Conservation (phyloP, 139 green algal species). For the Edaphochlamys debaryana region DNA sequence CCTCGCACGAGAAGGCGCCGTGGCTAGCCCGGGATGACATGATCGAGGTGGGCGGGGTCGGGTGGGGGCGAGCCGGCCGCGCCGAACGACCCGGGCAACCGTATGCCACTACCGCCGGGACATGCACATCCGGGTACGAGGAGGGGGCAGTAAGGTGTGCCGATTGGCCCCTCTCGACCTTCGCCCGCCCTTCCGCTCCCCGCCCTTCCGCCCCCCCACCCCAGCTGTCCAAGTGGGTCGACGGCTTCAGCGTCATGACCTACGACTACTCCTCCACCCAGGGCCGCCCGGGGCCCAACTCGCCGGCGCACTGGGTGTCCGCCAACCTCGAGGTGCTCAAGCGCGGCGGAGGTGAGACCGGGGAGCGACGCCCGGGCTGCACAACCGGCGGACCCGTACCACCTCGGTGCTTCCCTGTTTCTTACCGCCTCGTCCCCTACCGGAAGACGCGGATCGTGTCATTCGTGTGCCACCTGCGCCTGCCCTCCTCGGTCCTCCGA, state of each 20-base stretch:
- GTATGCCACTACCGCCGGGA: too few species aligned
- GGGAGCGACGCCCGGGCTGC: too few species aligned
- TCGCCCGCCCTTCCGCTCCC: background rate
- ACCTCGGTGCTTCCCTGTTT: too few species aligned
- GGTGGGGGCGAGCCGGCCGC: background rate
- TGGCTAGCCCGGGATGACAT: background rate
- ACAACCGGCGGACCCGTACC: too few species aligned
- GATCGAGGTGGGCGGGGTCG: background rate
- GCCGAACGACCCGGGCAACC: too few species aligned
- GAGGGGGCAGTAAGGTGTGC: too few species aligned
- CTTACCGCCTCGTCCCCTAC: too few species aligned
- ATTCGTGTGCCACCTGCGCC: too few species aligned
- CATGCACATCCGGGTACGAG: too few species aligned
- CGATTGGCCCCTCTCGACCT: background rate
- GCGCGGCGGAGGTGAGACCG: background rate
- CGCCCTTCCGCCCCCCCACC: background rate
- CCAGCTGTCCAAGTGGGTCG: slow-evolving; percentile 31
- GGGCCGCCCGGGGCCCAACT: slow-evolving; percentile 52
- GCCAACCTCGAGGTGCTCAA: slow-evolving; percentile 47
- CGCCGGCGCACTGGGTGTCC: slow-evolving; percentile 59
- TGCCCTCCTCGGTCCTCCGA: too few species aligned
- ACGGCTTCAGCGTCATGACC: slow-evolving; percentile 49
- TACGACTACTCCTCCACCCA: slow-evolving; percentile 42
- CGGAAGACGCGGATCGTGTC: too few species aligned
- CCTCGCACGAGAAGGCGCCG: slow-evolving; percentile 5